Evolutionary conservation across 2,329 filamentous ascomycete species (phyloP).

Genomic region (Fusarium burgessii): DNA sequence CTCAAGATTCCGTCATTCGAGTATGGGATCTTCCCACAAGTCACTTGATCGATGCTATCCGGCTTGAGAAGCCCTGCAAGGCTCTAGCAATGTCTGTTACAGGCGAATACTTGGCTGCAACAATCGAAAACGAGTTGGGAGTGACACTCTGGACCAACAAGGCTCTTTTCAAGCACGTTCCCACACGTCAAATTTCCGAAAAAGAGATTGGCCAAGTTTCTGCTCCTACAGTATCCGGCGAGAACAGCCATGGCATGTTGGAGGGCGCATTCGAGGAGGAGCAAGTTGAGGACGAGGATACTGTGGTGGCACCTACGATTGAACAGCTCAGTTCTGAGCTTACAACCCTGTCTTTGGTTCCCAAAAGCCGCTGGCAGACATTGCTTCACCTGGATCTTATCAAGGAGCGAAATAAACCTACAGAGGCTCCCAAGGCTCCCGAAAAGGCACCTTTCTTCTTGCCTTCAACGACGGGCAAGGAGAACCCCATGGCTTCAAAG

Average conservation of each 20-base stretch:
- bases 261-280: conserved; percentile 78
- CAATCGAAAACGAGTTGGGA: conserved; percentile 83
- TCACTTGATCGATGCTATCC: conserved; percentile 93
- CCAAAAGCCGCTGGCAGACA: conserved; percentile 93
- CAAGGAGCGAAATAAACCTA: conserved; percentile 93
- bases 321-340: conserved; percentile 87
- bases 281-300: conserved; percentile 64
- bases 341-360: conserved; percentile 89
- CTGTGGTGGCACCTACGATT: conserved; percentile 66
- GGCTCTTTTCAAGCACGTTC: conserved; percentile 87
- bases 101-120: conserved; percentile 94
- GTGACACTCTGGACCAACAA: conserved; percentile 98
- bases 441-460: conserved; percentile 98
- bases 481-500: conserved; percentile 55
- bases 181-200: conserved; percentile 86
- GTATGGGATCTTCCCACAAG: conserved; percentile 97
- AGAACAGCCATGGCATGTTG: conserved; percentile 80
- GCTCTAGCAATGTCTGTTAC: conserved; percentile 89
- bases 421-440: conserved; percentile 88
- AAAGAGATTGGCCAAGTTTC: conserved; percentile 74
- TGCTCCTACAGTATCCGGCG: conserved; percentile 82
- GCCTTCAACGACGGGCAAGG: conserved; percentile 70
- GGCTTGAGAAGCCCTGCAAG: conserved; percentile 81
- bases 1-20: conserved; percentile 81
- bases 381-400: conserved; percentile 92